Base-by-base conservation (phyloP, 2,329 filamentous ascomycete species). In the Orbilia ellipsospora region DNA sequence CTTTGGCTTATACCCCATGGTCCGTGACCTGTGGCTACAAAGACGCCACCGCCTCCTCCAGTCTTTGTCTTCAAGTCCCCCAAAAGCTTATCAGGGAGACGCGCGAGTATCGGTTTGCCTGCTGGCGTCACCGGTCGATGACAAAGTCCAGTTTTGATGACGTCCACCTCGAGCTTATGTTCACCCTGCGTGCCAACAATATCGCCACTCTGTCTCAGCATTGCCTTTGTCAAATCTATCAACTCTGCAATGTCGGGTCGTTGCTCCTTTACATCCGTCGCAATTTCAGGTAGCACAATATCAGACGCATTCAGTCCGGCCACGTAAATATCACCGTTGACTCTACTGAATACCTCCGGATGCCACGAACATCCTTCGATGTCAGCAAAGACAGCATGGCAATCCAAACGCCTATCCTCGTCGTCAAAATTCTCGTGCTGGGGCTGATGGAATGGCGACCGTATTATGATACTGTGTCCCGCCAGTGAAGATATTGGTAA, bases 381-480 rank as follows among this genome's bases (percentile, higher is more conserved):
- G 2, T 86, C 87, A 1, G 88, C 88, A 80, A 92, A 94, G 1
- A 94, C 82, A 1, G 91, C 89, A 80, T 93, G 89, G 40, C 61
- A 68, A 23, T 36, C 45, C 18, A 16, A 10, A n/a, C n/a, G 23
- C 26, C 6, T 10, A 3, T 15, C 23, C 15, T 2, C 3, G 4
- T 42, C 45, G 44, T 18, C 6, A 20, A 7, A 8, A n/a, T 6
- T 36, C 1, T 2, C 26, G 18, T 55, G 51, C 6, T 55, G 61
- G 15, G 68, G 20, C 15, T 26, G 56, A 23, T 61, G 18, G 1
- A 26, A 83, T 0, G 89, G 88, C 4, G 87, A 88, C 69, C 84
- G 86, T 3, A 94, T 82, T 1, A 93, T 86, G 7, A 94, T 82
- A 16, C 90, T 92, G 81, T 94, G 89, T 0, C 92, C 92, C 0